Percentiles rank a stretch among this genome's conserved stretches.
phyloP scores from a whole-genome alignment of 2,329 filamentous ascomycete genomes.

The Fusarium cicatricum region DNA sequence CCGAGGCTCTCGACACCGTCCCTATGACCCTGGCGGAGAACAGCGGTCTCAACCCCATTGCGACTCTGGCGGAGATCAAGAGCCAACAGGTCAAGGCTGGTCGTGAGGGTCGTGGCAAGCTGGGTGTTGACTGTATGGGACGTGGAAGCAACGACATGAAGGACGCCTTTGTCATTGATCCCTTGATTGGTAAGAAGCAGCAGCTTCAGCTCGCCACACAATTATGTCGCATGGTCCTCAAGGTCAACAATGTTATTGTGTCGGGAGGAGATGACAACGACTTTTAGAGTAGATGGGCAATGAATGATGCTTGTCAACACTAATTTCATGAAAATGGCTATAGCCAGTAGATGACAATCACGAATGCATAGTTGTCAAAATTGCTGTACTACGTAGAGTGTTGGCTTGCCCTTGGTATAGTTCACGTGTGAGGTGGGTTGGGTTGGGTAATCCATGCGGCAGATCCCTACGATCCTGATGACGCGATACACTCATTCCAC shows the following conservation, averaged over 20 bases:
- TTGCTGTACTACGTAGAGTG: no score
- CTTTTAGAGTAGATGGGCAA: slow-evolving; percentile 64
- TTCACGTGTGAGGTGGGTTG: not conserved
- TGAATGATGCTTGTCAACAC: slow-evolving; percentile 35
- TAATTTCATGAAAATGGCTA: slow-evolving; percentile 35
- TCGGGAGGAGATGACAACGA: slow-evolving; percentile 87
- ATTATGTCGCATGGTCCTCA: slow-evolving; percentile 96
- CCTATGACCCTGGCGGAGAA: slow-evolving; percentile 98
- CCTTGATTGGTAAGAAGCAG: slow-evolving; percentile 96
- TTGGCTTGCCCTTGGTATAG: no score
- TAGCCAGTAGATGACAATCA: slow-evolving; percentile 32
- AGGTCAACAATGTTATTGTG: slow-evolving; percentile 97
- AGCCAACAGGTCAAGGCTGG: slow-evolving; percentile 89
- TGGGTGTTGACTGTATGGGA: slow-evolving; percentile 98
- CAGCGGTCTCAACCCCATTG: slow-evolving; percentile 93
- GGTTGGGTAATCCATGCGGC: slow-evolving; percentile 13
- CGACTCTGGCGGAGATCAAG: slow-evolving; percentile 94
- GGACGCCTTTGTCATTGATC: slow-evolving; percentile 97
- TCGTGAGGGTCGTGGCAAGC: slow-evolving; percentile 59
- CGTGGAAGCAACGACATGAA: slow-evolving; percentile 97
- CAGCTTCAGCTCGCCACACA: slow-evolving; percentile 96
- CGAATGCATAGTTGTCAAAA: slow-evolving; percentile 30
- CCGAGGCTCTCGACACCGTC: slow-evolving; percentile 90
- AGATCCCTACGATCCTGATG: not conserved
- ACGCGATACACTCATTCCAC: not conserved